Conservation (phyloP, 768 basidiomycete genomes). For the Flagelloscypha sp. region DNA sequence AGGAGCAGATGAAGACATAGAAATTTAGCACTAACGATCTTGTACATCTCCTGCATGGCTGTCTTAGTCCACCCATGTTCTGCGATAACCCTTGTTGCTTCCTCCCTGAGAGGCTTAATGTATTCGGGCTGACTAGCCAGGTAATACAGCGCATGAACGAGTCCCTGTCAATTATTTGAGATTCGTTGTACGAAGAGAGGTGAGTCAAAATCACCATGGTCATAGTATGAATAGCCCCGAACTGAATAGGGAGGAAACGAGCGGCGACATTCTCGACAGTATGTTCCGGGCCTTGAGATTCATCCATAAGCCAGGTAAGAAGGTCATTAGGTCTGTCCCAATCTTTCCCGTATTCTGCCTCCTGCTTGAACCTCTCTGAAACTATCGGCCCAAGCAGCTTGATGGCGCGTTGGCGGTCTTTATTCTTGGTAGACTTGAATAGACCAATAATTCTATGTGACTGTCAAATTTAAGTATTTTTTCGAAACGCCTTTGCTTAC, state of each 20-base stretch:
- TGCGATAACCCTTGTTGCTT: slow-evolving; percentile 20
- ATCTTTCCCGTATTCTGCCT: slow-evolving; percentile 11
- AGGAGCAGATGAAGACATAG: slow-evolving; percentile 19
- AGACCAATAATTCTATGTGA: slow-evolving; percentile 1
- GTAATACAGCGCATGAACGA: slow-evolving; percentile 25
- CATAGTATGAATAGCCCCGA: slow-evolving; percentile 10
- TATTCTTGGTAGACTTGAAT: slow-evolving; percentile 11
- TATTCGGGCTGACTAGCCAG: slow-evolving; percentile 29
- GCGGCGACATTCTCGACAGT: slow-evolving; percentile 7
- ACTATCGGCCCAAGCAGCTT: slow-evolving; percentile 25
- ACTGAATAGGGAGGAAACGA: slow-evolving; percentile 14
- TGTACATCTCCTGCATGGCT: slow-evolving; percentile 22
- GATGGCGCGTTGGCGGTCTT: slow-evolving; percentile 12
- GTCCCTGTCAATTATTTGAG: slow-evolving; percentile 26
- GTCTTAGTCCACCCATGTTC: slow-evolving; percentile 22
- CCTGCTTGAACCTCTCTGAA: slow-evolving; percentile 20
- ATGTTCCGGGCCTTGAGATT: slow-evolving; percentile 20
- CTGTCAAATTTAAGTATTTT: slow-evolving; percentile 2
- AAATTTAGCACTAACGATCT: slow-evolving; percentile 25
- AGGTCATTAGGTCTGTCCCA: slow-evolving; percentile 24
- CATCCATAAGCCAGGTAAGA: slow-evolving; percentile 29
- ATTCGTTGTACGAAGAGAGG: slow-evolving; percentile 26
- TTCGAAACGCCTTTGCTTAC: slow-evolving; percentile 25
- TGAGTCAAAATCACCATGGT: slow-evolving; percentile 22
- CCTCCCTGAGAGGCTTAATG: slow-evolving; percentile 27